A percentile compares a stretch with the other conserved stretches of the same genome.
Evolutionary conservation across 495 filamentous ascomycete genomes (phyloP).

Genomic region (Podospora fimiseda): DNA sequence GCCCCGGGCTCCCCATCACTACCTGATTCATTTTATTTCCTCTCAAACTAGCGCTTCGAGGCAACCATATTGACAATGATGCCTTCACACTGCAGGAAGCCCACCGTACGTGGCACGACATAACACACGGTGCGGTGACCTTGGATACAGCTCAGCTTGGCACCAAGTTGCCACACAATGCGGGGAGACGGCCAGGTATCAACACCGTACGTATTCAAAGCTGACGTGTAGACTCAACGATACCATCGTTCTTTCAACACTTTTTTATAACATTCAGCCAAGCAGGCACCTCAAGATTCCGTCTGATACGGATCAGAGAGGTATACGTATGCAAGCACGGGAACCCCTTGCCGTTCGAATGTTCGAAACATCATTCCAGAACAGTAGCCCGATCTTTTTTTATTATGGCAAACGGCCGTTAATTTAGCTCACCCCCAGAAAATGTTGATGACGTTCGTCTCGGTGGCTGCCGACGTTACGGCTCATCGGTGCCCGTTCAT

Average conservation of each 20-base stretch:
- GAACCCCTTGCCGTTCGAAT: background rate
- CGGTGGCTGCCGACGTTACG: background rate
- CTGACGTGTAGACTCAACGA: constrained; percentile 19
- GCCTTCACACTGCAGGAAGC: background rate
- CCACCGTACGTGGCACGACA: constrained; percentile 13
- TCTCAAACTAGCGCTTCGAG: background rate
- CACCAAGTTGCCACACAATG: background rate
- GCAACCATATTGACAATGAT: background rate
- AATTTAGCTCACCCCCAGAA: too few species aligned
- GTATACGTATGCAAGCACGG: constrained; percentile 11
- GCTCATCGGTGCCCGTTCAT: background rate
- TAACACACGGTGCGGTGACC: constrained; percentile 9
- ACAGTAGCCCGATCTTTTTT: background rate
- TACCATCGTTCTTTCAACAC: background rate
- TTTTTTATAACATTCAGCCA: too few species aligned
- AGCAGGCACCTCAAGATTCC: too few species aligned
- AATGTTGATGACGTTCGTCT: background rate
- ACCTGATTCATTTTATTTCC: too few species aligned
- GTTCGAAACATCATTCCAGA: background rate
- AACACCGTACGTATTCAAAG: constrained; percentile 8
- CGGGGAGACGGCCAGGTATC: constrained; percentile 5
- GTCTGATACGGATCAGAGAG: background rate
- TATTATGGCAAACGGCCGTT: background rate
- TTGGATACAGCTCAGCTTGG: constrained; percentile 10
- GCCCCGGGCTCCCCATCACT: too few species aligned